Evolutionary conservation across 1,284 basidiomycete genomes (phyloP).

Genomic region (Marasmius oreades): DNA sequence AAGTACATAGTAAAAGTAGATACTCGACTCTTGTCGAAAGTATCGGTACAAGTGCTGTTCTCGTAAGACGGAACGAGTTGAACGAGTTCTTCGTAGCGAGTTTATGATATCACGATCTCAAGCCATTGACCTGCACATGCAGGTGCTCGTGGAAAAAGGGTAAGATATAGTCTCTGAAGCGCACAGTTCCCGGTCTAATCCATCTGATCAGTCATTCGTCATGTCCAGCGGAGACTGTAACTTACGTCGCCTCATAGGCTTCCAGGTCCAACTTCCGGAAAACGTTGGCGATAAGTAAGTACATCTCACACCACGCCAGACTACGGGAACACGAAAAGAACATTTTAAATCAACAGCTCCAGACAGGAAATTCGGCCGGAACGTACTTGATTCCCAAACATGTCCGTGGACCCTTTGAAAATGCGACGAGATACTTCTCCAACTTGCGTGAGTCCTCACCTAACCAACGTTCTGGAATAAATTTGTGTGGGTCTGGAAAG

Average conservation of each 20-base stretch:
- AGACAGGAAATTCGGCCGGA: background rate
- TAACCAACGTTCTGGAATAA: conserved; percentile 12
- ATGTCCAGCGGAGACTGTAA: background rate
- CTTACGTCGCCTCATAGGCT: conserved; percentile 4
- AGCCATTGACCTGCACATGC: no score
- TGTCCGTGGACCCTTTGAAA: conserved; percentile 10
- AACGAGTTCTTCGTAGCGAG: no score
- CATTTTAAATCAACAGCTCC: no score
- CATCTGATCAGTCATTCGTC: background rate
- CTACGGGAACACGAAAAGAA: conserved; percentile 2
- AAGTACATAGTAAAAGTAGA: no score
- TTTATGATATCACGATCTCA: background rate
- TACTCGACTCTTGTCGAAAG: no score
- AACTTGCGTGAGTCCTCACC: background rate
- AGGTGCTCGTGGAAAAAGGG: no score
- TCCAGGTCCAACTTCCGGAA: conserved; percentile 24
- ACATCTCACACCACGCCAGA: conserved; percentile 26
- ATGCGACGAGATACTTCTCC: conserved; percentile 4
- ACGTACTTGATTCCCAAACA: conserved; percentile 3
- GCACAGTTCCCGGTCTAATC: background rate
- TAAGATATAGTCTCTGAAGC: background rate
- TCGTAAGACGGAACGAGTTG: no score
- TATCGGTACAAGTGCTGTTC: no score
- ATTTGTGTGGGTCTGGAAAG: conserved; percentile 5
- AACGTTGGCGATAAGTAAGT: conserved; percentile 19